Evolutionary conservation across 106 monocot genomes (phyloP).

Genomic region (Platanthera guangdongensis): DNA sequence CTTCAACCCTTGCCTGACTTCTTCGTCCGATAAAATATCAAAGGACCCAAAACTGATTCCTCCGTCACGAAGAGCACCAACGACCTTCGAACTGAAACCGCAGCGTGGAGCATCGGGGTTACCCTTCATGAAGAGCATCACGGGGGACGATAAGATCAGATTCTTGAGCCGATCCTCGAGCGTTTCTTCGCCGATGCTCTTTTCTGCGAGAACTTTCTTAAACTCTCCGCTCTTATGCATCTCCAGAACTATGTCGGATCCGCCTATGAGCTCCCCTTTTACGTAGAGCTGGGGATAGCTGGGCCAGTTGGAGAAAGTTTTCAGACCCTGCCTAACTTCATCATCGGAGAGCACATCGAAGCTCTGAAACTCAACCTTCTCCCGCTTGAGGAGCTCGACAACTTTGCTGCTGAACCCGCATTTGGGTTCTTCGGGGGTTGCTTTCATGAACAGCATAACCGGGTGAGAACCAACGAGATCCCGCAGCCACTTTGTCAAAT

Average conservation of each 20-base stretch:
- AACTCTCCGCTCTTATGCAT: constrained; percentile 89
- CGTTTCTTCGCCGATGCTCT: constrained; percentile 32
- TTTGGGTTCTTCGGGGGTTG: constrained; percentile 60
- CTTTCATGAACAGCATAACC: constrained; percentile 85
- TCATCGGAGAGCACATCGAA: constrained; percentile 79
- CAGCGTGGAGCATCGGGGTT: constrained; percentile 70
- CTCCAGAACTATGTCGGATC: constrained; percentile 73
- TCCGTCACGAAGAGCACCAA: constrained; percentile 62
- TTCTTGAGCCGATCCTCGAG: constrained; percentile 50
- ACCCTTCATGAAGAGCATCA: constrained; percentile 92
- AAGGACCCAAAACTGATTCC: constrained; percentile 67
- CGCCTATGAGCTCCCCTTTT: constrained; percentile 80
- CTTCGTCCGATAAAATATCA: constrained; percentile 85
- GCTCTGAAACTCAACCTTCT: constrained; percentile 57
- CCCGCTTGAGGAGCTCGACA: constrained; percentile 63
- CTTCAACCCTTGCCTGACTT: constrained; percentile 89
- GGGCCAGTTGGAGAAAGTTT: constrained; percentile 79
- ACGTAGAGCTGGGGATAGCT: constrained; percentile 89
- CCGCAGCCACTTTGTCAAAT: constrained; percentile 38
- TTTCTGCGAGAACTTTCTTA: constrained; percentile 43
- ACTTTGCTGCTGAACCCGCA: constrained; percentile 79
- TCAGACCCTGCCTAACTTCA: constrained; percentile 72
- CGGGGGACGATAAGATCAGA: constrained; percentile 44
- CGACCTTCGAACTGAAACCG: constrained; percentile 91
- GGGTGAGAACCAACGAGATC: constrained; percentile 65